Base-by-base conservation (phyloP, 2,329 filamentous ascomycete genomes). In the Metarhizium brunneum region DNA sequence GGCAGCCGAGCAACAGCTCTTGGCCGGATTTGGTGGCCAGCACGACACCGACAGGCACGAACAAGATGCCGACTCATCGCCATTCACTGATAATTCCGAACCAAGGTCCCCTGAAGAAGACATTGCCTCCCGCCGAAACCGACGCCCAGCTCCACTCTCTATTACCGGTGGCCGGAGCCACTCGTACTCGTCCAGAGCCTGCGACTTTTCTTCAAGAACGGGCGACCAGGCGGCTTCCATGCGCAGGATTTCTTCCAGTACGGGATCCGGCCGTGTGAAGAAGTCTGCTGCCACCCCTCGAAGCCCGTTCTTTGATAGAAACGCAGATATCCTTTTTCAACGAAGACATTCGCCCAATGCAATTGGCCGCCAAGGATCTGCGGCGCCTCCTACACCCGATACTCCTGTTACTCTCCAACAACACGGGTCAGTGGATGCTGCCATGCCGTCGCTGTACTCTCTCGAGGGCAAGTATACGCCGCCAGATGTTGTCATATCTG, bases 211-310 rank as follows among this genome's bases (percentile, higher is more conserved):
- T 54, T 62, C 71, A 18, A 73, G 74, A 61, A 69, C 76, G 36
- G 60, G 68, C 18, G 78, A 81, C 29, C 67, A 72, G 18, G 68
- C 73, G 2, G 73, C 73, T 57, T 75, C 77, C 2, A 79, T 83
- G 68, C 75, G 79, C 29, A 76, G 80, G 47, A 80, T 82, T 47
- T 74, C 76, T 14, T 83, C 80, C 2, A 73, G 77, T 8, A 76
- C 73, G 4, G 76, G 79, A 6, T 64, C 68, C 30, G 67, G 64
- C 3, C 65, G 71, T 43, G 63, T 72, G 30, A 64, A 62, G 50
- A 73, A 73, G 57, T 56, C 60, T 5, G 60, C 59, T 2, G 63
- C 61, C 42, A 67, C 65, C 2, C 69, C 69, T 30, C 68, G 67
- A 53, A 73, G 69, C 57, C 70, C 69, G 7, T 71, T 67, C 59